Percentiles rank a stretch among this genome's conserved stretches.
Evolutionary conservation across 768 basidiomycete genomes (phyloP).

Genomic region (Tulasnella sp.): DNA sequence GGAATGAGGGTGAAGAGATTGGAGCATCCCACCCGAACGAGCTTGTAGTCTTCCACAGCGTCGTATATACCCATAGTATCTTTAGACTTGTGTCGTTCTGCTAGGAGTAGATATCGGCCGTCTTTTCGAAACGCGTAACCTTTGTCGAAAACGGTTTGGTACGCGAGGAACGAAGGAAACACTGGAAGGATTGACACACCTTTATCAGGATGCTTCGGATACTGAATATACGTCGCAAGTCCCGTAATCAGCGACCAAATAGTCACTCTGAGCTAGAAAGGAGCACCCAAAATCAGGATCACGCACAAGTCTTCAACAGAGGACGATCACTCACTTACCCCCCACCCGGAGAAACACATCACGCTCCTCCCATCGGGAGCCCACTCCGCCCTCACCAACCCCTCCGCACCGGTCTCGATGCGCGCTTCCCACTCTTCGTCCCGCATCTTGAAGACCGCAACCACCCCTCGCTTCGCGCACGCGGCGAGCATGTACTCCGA

Average conservation of each 20-base stretch:
- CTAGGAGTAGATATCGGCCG: conserved; percentile 72
- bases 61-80: conserved; percentile 84
- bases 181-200: too few species aligned
- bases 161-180: not conserved
- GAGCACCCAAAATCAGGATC: not conserved
- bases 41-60: conserved; percentile 50
- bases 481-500: conserved; percentile 78
- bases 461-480: conserved; percentile 56
- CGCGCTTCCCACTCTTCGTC: conserved; percentile 69
- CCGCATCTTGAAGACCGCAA: conserved; percentile 66
- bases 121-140: conserved; percentile 72
- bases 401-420: conserved; percentile 73
- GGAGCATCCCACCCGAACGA: conserved; percentile 55
- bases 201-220: conserved; percentile 68
- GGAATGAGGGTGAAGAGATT: not conserved
- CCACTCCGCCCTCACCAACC: conserved; percentile 83
- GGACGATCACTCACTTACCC: conserved; percentile 45
- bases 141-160: conserved; percentile 24
- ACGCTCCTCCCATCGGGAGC: conserved; percentile 73
- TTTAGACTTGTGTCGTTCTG: conserved; percentile 82
- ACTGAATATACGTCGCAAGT: conserved; percentile 71
- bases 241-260: conserved; percentile 75
- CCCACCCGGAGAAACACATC: conserved; percentile 88
- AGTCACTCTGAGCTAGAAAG: conserved; percentile 78
- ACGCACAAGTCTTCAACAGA: not conserved